A percentile compares a stretch with the other conserved stretches of the same genome.
These are phyloP conservation scores for Setaria italica DNA, from an alignment of 202 grass and related monocot species.

Conservation along the genomic window DNA sequence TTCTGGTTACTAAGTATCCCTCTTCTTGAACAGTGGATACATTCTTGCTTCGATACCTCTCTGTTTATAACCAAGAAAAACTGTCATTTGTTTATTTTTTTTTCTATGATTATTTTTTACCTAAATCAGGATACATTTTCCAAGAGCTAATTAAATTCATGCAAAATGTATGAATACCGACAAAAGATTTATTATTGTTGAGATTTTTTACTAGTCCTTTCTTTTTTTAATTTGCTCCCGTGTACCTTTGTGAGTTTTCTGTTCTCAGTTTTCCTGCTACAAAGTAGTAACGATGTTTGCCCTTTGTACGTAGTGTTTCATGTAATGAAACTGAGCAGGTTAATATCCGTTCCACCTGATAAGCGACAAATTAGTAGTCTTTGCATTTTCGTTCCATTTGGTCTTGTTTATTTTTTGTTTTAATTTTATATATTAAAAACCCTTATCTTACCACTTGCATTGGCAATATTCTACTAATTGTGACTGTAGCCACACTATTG, in stretches of 20 bases:
- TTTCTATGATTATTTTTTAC: neutral
- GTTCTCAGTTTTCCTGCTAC: neutral
- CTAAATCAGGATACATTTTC: neutral
- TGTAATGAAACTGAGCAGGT: slow-evolving; percentile 20
- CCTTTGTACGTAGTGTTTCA: neutral
- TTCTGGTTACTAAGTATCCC: neutral
- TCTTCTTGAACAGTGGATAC: neutral
- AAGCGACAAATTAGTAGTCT: neutral
- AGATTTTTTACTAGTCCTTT: neutral
- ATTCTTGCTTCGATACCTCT: neutral
- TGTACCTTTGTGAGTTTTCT: neutral
- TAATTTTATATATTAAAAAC: neutral
- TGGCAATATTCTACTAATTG: neutral
- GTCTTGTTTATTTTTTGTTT: neutral
- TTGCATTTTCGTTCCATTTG: neutral
- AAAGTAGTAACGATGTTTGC: neutral
- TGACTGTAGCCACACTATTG: slow-evolving; percentile 14
- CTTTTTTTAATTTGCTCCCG: slow-evolving; percentile 17
- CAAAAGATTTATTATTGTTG: neutral
- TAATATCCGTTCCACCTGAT: neutral
- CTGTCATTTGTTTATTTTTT: neutral
- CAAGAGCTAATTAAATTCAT: neutral
- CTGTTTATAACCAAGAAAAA: neutral
- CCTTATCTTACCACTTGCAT: neutral
- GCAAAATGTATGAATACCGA: neutral